Conservation (phyloP, 208 protist genomes). For the Acanthamoeba healyi region DNA sequence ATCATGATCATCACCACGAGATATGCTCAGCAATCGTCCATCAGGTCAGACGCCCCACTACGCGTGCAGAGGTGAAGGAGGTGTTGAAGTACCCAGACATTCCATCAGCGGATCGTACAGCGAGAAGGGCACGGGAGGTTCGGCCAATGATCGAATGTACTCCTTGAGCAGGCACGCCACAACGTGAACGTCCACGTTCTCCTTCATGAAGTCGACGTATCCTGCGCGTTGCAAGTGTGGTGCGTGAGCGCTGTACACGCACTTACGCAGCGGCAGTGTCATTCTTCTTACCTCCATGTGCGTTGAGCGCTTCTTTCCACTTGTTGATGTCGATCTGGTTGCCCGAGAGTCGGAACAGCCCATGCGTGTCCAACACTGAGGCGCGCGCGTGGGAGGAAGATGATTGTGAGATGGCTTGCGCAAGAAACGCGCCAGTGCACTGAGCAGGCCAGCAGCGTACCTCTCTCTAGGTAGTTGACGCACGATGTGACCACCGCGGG, state of each 20-base stretch:
- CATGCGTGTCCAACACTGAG: neutral
- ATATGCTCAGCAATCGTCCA: too few species aligned
- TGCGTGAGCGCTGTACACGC: neutral
- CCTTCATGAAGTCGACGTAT: neutral
- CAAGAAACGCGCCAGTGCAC: neutral
- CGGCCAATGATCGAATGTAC: neutral
- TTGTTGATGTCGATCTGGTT: conserved; percentile 24
- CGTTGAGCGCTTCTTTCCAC: conserved; percentile 7
- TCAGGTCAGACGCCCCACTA: neutral
- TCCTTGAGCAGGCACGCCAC: conserved; percentile 23
- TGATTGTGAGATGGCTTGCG: neutral
- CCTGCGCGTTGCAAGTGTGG: neutral
- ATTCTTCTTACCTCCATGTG: neutral
- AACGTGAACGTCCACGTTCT: neutral
- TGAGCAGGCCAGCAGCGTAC: neutral
- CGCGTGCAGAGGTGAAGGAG: neutral
- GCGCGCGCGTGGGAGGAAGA: neutral
- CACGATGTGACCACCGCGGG: neutral
- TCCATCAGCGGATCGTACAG: conserved; percentile 32
- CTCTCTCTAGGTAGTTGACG: neutral
- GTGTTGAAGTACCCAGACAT: neutral
- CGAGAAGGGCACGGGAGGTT: neutral
- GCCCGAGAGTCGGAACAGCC: neutral
- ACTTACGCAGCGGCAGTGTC: neutral
- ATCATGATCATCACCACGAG: neutral